Conservation (phyloP, 2,329 filamentous ascomycete genomes). For the Talaromyces sp. region DNA sequence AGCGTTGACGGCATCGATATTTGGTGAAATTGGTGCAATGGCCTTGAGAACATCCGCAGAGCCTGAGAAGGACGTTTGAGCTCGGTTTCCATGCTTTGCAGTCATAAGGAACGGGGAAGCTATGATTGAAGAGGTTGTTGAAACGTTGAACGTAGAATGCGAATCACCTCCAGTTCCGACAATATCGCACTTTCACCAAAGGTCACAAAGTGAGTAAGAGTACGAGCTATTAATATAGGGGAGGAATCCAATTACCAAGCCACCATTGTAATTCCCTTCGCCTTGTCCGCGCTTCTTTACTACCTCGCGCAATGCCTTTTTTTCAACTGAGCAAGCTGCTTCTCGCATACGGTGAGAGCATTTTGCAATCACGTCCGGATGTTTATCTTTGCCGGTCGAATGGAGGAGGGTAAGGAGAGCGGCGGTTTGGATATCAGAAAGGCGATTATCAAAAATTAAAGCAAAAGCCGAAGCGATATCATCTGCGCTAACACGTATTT, state of each 20-base stretch:
- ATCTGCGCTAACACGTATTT: constrained; percentile 64
- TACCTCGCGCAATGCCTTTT: constrained; percentile 61
- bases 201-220: background rate
- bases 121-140: constrained; percentile 90
- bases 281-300: constrained; percentile 63
- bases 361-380: constrained; percentile 81
- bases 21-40: constrained; percentile 71
- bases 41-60: constrained; percentile 87
- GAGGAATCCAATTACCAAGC: constrained; percentile 63
- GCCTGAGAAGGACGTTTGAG: constrained; percentile 92
- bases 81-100: constrained; percentile 94
- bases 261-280: constrained; percentile 77
- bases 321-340: constrained; percentile 74
- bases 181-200: constrained; percentile 73
- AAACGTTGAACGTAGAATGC: constrained; percentile 98
- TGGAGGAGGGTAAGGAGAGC: constrained; percentile 88
- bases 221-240: background rate
- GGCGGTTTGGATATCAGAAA: constrained; percentile 86
- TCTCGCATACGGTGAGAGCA: constrained; percentile 82
- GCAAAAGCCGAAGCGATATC: constrained; percentile 91
- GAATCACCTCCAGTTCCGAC: constrained; percentile 96
- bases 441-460: constrained; percentile 84
- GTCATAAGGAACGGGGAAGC: constrained; percentile 82
- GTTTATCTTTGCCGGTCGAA: constrained; percentile 83
- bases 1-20: constrained; percentile 73